These are phyloP conservation scores for Globisporangium emineosum DNA, from an alignment of 352 stramenopile species.

Conservation along the genomic window DNA sequence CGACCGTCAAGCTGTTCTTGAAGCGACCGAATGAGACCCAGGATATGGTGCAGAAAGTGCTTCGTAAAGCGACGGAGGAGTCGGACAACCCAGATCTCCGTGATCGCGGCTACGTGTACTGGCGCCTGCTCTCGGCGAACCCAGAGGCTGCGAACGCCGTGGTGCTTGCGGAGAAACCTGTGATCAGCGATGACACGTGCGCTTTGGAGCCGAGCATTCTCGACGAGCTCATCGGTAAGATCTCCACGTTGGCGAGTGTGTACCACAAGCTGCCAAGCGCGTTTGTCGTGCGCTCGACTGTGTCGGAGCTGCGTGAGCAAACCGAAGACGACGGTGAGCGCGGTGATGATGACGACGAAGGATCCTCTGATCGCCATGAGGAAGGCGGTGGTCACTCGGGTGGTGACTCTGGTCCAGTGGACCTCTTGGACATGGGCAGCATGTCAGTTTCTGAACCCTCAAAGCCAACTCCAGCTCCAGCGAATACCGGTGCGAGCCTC, in stretches of 20 bases:
- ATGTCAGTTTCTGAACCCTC: conserved; percentile 68
- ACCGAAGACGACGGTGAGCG: conserved; percentile 54
- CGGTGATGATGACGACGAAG: conserved; percentile 55
- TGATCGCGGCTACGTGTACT: conserved; percentile 99
- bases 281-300: conserved; percentile 82
- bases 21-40: conserved; percentile 93
- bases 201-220: conserved; percentile 93
- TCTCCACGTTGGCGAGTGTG: conserved; percentile 96
- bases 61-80: conserved; percentile 98
- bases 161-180: conserved; percentile 97
- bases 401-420: conserved; percentile 32
- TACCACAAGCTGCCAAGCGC: conserved; percentile 95
- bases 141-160: conserved; percentile 97
- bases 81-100: conserved; percentile 98
- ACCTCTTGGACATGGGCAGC: conserved; percentile 84
- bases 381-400: conserved; percentile 29
- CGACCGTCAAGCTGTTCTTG: conserved; percentile 99
- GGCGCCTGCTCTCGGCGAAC: conserved; percentile 97
- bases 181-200: conserved; percentile 99
- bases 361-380: conserved; percentile 51
- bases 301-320: conserved; percentile 72
- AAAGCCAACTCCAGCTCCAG: conserved; percentile 26
- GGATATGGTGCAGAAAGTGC: conserved; percentile 97
- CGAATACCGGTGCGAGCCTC: conserved; percentile 34
- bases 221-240: conserved; percentile 96